phyloP scores from a whole-genome alignment of 257 asterid species.

The Primulina huaijiensis region DNA sequence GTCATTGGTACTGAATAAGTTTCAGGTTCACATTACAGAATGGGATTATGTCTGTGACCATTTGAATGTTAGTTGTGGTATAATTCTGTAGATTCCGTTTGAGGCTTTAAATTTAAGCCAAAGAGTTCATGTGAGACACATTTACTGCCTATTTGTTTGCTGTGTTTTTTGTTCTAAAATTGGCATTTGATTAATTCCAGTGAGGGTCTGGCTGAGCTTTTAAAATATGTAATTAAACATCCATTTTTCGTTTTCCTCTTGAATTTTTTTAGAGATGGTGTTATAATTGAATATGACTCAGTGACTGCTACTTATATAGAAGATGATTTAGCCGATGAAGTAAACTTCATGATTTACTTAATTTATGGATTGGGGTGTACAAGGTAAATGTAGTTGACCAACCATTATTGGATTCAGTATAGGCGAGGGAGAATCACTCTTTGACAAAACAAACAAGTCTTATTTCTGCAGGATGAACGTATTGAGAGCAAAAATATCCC shows the following conservation, averaged over 20 bases:
- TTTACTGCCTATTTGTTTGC: neutral
- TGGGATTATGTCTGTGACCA: neutral
- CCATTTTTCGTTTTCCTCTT: neutral
- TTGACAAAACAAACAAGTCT: too few species aligned
- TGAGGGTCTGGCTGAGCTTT: neutral
- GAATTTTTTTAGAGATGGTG: neutral
- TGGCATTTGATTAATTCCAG: neutral
- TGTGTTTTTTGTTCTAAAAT: neutral
- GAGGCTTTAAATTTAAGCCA: neutral
- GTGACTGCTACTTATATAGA: neutral
- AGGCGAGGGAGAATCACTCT: too few species aligned
- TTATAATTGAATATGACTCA: conserved; percentile 3
- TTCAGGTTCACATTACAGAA: neutral
- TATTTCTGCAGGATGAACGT: too few species aligned
- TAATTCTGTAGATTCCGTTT: neutral
- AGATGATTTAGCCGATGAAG: neutral
- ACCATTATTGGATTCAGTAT: neutral
- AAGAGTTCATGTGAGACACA: neutral
- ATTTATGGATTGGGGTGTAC: neutral
- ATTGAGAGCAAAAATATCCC: too few species aligned
- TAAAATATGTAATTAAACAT: neutral
- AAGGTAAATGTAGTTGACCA: neutral
- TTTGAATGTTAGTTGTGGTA: neutral
- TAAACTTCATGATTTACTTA: neutral
- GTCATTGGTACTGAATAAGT: neutral